A percentile compares a stretch with the other conserved stretches of the same genome.
Evolutionary conservation across 352 stramenopile genomes (phyloP).

Genomic region (Phytophthora rubi): DNA sequence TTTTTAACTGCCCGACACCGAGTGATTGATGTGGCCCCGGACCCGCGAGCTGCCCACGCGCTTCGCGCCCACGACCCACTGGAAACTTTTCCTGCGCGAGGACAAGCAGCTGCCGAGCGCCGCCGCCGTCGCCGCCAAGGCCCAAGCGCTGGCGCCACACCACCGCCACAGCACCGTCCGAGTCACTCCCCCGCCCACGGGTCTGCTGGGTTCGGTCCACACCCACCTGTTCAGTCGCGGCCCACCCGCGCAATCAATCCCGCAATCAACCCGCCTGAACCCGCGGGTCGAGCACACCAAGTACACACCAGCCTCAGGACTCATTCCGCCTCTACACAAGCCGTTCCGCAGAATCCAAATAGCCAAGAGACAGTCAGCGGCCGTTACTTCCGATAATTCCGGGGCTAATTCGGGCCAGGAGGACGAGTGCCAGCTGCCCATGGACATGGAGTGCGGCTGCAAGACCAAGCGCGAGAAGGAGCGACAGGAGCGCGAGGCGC

Average conservation of each 20-base stretch:
- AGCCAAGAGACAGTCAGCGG: slow-evolving; percentile 1
- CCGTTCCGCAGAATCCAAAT: slow-evolving; percentile 37
- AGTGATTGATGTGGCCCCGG: slow-evolving; percentile 35
- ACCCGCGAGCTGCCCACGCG: slow-evolving; percentile 41
- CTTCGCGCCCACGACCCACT: slow-evolving; percentile 35
- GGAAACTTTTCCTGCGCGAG: slow-evolving; percentile 37
- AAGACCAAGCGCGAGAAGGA: slow-evolving; percentile 53
- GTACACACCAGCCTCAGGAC: slow-evolving; percentile 12
- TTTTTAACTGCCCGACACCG: slow-evolving; percentile 7
- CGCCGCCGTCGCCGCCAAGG: slow-evolving; percentile 13
- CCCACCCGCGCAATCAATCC: slow-evolving; percentile 6
- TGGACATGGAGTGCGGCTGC: slow-evolving; percentile 61
- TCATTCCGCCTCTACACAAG: slow-evolving; percentile 26
- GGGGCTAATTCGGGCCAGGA: not conserved
- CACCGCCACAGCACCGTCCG: slow-evolving; percentile 41
- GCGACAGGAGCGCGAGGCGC: slow-evolving; percentile 40
- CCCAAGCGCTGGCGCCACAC: slow-evolving; percentile 24
- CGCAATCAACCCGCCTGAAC: not conserved
- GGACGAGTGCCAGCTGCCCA: slow-evolving; percentile 47
- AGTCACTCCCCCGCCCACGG: slow-evolving; percentile 12
- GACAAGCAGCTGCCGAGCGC: slow-evolving; percentile 27
- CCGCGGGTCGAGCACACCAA: slow-evolving; percentile 26
- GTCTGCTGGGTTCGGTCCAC: slow-evolving; percentile 25
- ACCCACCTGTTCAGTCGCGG: slow-evolving; percentile 21
- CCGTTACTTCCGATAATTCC: slow-evolving; percentile 1